Evolutionary conservation across 768 basidiomycete species (phyloP).

Genomic region (Termitomyces sp.): DNA sequence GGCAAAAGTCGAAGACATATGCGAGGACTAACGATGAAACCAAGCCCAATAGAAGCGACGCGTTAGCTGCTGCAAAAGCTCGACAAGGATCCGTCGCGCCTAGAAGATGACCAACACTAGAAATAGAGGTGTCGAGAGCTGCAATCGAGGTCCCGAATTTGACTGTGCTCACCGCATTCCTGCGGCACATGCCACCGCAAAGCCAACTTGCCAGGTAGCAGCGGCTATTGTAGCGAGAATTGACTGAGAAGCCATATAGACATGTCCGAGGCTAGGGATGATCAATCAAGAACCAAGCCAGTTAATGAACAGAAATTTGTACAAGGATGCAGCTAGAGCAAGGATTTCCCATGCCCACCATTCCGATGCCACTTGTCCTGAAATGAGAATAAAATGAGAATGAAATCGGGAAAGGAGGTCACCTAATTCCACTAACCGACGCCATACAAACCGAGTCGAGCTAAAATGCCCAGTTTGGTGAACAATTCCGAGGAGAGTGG

Average conservation of each 20-base stretch:
- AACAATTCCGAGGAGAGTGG: slow-evolving; percentile 62
- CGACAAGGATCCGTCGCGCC: slow-evolving; percentile 4
- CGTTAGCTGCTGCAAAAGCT: neutral
- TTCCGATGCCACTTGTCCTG: slow-evolving; percentile 75
- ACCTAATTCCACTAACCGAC: slow-evolving; percentile 37
- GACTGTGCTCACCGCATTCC: slow-evolving; percentile 61
- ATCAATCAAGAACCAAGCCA: neutral
- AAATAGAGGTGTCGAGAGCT: neutral
- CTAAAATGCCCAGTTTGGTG: slow-evolving; percentile 58
- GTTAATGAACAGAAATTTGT: slow-evolving; percentile 9
- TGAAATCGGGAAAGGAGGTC: neutral
- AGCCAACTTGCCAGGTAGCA: slow-evolving; percentile 76
- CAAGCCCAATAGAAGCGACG: neutral
- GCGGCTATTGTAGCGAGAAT: slow-evolving; percentile 75
- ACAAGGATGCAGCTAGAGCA: slow-evolving; percentile 27
- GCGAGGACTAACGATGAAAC: neutral
- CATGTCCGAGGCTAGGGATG: slow-evolving; percentile 59
- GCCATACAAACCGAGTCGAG: slow-evolving; percentile 75
- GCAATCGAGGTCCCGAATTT: neutral
- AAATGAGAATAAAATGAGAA: neutral
- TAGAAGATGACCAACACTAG: slow-evolving; percentile 8
- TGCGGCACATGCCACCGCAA: slow-evolving; percentile 70
- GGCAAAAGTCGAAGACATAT: neutral
- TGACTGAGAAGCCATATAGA: slow-evolving; percentile 79
- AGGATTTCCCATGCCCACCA: slow-evolving; percentile 13